Evolutionary conservation across 345 rosid genomes (phyloP), one percentile per base, ranked within the genome.

Genomic region (Ceriops decandra): DNA sequence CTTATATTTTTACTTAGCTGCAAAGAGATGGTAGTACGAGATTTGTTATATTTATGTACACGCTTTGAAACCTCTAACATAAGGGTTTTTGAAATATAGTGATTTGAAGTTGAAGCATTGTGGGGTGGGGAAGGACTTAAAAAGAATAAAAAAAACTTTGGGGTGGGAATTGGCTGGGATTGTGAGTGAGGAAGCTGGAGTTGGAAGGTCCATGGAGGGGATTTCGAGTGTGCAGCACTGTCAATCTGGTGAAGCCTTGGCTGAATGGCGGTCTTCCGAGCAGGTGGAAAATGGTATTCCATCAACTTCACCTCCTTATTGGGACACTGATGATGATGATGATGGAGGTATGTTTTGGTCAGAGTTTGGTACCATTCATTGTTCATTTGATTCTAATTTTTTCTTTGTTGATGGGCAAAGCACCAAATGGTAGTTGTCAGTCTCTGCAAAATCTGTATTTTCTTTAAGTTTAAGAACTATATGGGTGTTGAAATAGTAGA

Each of bases 221-320:
- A 77, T 76, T 79, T 84, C 81, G 15, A 86, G 83, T 60, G 81
- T 83, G 68, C 85, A 76, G 80, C 82, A 72, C 52, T 87, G 86
- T 71, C 87, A 88, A 69, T 79, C 85, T 54, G 93, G 86, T 71
- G 99, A 93, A 83, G 90, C 90, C 38, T 73, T 89, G 70, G 91
- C 84, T 1, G 96, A 91, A 78, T 93, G 97, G 96, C 90, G 95
- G 52, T 93, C 97, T 6, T 93, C 93, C 60, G 96, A 87, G 80
- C 96, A 86, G 86, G 88, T 89, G 74, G 98, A 89, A 73, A 89
- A 88, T 76, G 97, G 95, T 72, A 87, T 79, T 36, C 89, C 96
- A 63, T 89, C 93, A 28, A 91, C 97, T 54, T 86, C 96, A 3
- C 96, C 98, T 17, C 87, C 93, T 1, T 91, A 85, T 63, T 91